phyloP scores from a whole-genome alignment of 805 yeast species.

The Saturnispora silvae region DNA sequence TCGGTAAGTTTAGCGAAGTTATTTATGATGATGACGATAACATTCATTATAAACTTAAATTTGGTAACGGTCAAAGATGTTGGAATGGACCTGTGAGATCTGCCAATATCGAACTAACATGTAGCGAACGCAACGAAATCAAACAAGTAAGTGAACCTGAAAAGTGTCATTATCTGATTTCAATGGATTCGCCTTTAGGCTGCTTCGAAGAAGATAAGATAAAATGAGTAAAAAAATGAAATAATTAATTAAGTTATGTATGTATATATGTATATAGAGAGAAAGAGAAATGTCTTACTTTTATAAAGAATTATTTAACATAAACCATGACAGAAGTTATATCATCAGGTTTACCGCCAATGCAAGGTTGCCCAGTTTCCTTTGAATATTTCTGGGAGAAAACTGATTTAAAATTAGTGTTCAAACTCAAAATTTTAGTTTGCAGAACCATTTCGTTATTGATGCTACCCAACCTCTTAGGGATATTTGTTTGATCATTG shows the following conservation, averaged over 20 bases:
- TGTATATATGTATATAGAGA: neutral
- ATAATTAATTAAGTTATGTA: neutral
- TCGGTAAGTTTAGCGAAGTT: constrained; percentile 35
- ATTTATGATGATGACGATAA: constrained; percentile 10
- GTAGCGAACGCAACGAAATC: constrained; percentile 51
- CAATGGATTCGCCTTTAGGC: constrained; percentile 35
- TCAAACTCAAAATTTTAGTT: constrained; percentile 61
- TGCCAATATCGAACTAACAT: constrained; percentile 50
- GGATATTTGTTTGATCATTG: constrained; percentile 34
- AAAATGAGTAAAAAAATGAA: neutral
- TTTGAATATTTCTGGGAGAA: constrained; percentile 70
- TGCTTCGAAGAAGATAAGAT: constrained; percentile 24
- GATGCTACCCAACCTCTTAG: constrained; percentile 25
- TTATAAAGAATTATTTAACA: constrained; percentile 29
- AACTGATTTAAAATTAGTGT: constrained; percentile 68
- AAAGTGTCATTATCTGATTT: constrained; percentile 67
- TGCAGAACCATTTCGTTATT: constrained; percentile 47
- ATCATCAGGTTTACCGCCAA: constrained; percentile 95
- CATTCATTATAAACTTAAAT: constrained; percentile 23
- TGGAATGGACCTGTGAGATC: constrained; percentile 91
- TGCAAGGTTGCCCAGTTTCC: constrained; percentile 54
- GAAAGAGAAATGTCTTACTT: too few relatives aligned
- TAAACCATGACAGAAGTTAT: constrained; percentile 72
- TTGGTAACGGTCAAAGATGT: constrained; percentile 61
- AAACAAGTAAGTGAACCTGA: constrained; percentile 78